phyloP scores from a whole-genome alignment of 306 rosid genomes.

The Ormosia semicastrata region DNA sequence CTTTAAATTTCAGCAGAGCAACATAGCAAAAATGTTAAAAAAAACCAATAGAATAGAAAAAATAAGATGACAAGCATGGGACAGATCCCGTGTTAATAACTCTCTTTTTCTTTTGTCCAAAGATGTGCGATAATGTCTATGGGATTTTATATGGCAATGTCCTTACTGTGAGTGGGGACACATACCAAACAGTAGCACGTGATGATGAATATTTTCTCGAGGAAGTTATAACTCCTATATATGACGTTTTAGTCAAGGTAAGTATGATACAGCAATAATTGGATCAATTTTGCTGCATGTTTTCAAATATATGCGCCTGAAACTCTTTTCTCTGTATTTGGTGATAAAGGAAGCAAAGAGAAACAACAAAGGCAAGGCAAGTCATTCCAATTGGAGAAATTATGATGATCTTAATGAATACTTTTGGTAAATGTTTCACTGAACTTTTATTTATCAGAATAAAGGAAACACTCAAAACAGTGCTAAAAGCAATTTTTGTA shows the following conservation, averaged over 20 bases:
- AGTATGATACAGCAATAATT: conserved; percentile 19
- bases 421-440: conserved; percentile 63
- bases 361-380: conserved; percentile 81
- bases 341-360: conserved; percentile 86
- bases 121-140: conserved; percentile 78
- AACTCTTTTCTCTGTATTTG: conserved; percentile 35
- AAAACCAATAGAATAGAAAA: neutral
- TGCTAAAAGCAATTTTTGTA: neutral
- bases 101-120: conserved; percentile 21
- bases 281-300: conserved; percentile 23
- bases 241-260: conserved; percentile 68
- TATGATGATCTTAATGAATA: conserved; percentile 97
- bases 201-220: conserved; percentile 72
- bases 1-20: neutral
- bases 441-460: neutral
- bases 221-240: conserved; percentile 72
- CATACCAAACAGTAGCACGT: conserved; percentile 41
- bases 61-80: neutral
- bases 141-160: conserved; percentile 56
- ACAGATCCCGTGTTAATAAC: conserved; percentile 7
- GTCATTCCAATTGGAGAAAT: conserved; percentile 97
- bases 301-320: conserved; percentile 30
- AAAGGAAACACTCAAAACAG: neutral
- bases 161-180: conserved; percentile 52
- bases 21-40: neutral